phyloP scores from a whole-genome alignment of 2,329 filamentous ascomycete species.

The Sphaerulina populicola region DNA sequence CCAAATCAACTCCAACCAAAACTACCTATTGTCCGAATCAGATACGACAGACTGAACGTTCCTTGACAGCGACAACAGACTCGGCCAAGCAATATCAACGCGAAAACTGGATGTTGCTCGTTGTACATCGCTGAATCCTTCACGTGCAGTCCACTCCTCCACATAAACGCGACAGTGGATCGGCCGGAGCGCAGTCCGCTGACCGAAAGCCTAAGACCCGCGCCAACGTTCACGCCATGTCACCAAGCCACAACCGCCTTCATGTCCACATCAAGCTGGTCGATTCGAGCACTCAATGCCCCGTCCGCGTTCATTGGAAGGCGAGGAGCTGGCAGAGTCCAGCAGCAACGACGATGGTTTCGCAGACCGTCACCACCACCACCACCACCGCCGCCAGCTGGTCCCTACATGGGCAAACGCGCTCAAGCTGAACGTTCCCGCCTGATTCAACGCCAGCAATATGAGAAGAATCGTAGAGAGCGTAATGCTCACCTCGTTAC shows the following conservation, averaged over 20 bases:
- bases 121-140: no score
- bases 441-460: constrained; percentile 1
- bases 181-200: neutral
- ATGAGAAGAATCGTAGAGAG: constrained; percentile 8
- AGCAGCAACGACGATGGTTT: constrained; percentile 19
- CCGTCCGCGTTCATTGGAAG: neutral
- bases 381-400: no score
- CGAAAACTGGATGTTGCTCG: no score
- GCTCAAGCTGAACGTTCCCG: neutral
- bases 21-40: no score
- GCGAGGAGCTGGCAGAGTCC: neutral
- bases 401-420: no score
- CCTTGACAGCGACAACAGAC: no score
- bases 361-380: constrained; percentile 17
- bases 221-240: neutral
- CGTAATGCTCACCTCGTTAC: constrained; percentile 37
- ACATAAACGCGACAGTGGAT: no score
- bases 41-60: no score
- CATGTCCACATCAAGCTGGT: constrained; percentile 19
- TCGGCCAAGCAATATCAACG: no score
- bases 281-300: constrained; percentile 4
- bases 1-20: no score
- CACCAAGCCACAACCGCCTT: neutral
- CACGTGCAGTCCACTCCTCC: no score
- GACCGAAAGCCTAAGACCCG: constrained; percentile 1